A percentile compares a stretch with the other conserved stretches of the same genome.
These are phyloP conservation scores for Clavariopsis aquatica DNA, from an alignment of 495 filamentous ascomycete genomes.

Conservation along the genomic window DNA sequence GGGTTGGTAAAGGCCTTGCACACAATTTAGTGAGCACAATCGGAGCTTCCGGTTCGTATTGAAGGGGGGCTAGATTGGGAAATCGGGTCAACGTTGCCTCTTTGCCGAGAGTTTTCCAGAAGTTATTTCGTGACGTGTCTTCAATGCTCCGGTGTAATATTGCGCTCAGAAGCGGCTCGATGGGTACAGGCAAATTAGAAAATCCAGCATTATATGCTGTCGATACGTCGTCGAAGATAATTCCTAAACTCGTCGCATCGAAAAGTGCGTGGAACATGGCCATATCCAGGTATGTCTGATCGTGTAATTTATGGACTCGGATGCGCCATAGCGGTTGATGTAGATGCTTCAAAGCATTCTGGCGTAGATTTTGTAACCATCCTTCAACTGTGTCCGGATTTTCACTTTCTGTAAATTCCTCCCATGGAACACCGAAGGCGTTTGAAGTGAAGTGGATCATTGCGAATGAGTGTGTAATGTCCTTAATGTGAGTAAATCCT, in stretches of 20 bases:
- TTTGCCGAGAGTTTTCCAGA: slow-evolving; percentile 62
- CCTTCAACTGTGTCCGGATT: slow-evolving; percentile 4
- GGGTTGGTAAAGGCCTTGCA: slow-evolving; percentile 41
- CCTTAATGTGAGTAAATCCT: slow-evolving; percentile 42
- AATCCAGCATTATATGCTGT: slow-evolving; percentile 43
- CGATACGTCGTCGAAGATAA: slow-evolving; percentile 59
- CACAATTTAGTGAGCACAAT: slow-evolving; percentile 49
- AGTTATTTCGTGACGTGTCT: slow-evolving; percentile 48
- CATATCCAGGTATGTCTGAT: slow-evolving; percentile 47
- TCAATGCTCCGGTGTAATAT: slow-evolving; percentile 53
- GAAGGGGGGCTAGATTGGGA: slow-evolving; percentile 67
- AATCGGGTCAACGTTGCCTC: slow-evolving; percentile 62
- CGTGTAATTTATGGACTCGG: slow-evolving; percentile 37
- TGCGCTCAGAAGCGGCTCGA: slow-evolving; percentile 42
- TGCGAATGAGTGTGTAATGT: slow-evolving; percentile 56
- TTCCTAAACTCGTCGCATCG: slow-evolving; percentile 68
- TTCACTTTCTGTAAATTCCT: slow-evolving; percentile 30
- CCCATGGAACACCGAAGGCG: slow-evolving; percentile 50
- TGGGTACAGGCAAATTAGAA: slow-evolving; percentile 34
- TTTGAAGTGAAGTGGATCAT: slow-evolving; percentile 60
- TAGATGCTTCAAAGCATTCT: slow-evolving; percentile 41
- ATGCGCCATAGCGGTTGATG: slow-evolving; percentile 55
- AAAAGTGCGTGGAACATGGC: slow-evolving; percentile 75
- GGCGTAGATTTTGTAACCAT: slow-evolving; percentile 21
- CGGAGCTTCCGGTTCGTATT: slow-evolving; percentile 45